Conservation (phyloP, 176 grass and related monocot species). For the Lolium rigidum region DNA sequence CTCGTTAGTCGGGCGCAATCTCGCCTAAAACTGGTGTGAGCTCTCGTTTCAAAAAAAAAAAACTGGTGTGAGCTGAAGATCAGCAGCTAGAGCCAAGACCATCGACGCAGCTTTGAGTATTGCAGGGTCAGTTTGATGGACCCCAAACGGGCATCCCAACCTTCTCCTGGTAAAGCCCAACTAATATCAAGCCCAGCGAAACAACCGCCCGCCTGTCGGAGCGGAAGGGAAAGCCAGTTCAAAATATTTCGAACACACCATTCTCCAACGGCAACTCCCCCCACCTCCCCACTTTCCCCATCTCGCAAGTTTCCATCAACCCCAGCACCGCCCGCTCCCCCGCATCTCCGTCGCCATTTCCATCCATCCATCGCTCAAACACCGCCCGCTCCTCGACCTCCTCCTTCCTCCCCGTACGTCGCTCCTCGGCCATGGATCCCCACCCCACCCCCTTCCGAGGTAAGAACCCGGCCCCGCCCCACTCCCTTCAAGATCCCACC, state of each 20-base stretch:
- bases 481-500: neutral
- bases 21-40: too few species aligned
- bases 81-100: too few species aligned
- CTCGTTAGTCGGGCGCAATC: too few species aligned
- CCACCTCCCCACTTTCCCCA: neutral
- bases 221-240: conserved; percentile 33
- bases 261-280: conserved; percentile 28
- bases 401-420: neutral
- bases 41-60: too few species aligned
- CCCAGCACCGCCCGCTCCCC: neutral
- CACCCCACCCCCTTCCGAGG: conserved; percentile 58
- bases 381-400: neutral
- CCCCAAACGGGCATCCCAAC: too few species aligned
- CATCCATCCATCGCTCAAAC: neutral
- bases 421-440: conserved; percentile 51
- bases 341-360: neutral
- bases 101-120: too few species aligned
- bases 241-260: conserved; percentile 46
- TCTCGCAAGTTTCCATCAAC: neutral
- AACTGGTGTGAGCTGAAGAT: too few species aligned
- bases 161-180: neutral
- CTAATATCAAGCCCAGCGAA: neutral
- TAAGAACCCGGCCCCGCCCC: neutral
- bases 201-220: neutral
- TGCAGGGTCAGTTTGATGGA: too few species aligned